Evolutionary conservation across 2,329 filamentous ascomycete genomes (phyloP), one percentile per base, ranked within the genome.

Genomic region (Diaporthe sp.): DNA sequence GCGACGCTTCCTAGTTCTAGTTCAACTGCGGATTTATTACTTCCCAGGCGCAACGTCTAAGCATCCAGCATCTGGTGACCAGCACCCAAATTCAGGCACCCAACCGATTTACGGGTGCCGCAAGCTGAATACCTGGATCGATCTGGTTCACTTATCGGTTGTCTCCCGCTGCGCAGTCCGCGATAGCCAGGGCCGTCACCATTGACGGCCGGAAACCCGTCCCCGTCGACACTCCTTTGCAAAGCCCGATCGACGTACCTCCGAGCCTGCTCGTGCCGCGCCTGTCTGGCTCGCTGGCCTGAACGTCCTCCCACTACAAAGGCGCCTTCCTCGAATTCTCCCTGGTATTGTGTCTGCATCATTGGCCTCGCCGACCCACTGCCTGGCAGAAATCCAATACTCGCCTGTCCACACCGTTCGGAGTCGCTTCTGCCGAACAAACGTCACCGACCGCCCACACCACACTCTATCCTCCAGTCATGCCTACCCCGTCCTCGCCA

Each of bases 401-500:
- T n/a, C 47, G 47, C 49, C 47, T 68, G 31, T 25, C 63, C n/a
- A 13, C 22, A 25, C 31, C 31, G 31, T 37, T 68, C 63, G 63
- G 63, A 68, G 28, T 7, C 47, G 22, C 47, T 53, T 34, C 65
- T 47, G 65, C 65, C 65, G 47, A 20, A 51, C 34, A 53, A 17
- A 53, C 28, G 34, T 68, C 65, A 37, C 37, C 58, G 5, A 63
- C 58, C 57, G 2, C n/a, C 47, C 17, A 9, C 28, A n/a, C 65
- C 65, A 55, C 28, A 37, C 39, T n/a, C 39, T 49, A 71, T 25
- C 25, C 49, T 53, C 58, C 55, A 55, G 63, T 51, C 34, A 77
- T 77, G 76, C 76, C 76, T 71, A 77, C 76, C n/a, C 76, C 76
- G 44, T 77, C 76, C 49, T 73, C 76, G 22, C 71, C 67, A 53